These are phyloP conservation scores for Penicillium sp. DNA, from an alignment of 2,329 filamentous ascomycete genomes.

Conservation along the genomic window DNA sequence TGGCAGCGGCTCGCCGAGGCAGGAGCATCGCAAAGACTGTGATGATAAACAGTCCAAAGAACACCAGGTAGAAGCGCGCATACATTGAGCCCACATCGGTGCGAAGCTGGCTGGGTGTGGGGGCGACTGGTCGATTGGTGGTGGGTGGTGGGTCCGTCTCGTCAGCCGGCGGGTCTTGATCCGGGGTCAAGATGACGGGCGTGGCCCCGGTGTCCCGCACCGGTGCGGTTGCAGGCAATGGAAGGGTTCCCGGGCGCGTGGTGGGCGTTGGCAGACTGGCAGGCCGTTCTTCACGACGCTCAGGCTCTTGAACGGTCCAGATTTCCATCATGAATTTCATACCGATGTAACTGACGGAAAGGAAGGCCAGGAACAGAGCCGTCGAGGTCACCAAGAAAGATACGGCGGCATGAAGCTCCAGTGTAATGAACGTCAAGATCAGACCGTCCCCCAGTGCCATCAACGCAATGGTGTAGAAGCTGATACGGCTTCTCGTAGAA, in stretches of 20 bases:
- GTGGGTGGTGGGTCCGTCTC: conserved; percentile 29
- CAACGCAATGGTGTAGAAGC: conserved; percentile 58
- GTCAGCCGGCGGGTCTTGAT: conserved; percentile 48
- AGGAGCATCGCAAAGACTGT: conserved; percentile 55
- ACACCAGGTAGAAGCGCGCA: conserved; percentile 55
- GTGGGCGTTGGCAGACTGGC: conserved; percentile 21
- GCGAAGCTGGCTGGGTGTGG: conserved; percentile 31
- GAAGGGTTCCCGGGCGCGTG: conserved; percentile 36
- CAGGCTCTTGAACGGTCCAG: conserved; percentile 55
- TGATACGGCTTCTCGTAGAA: conserved; percentile 58
- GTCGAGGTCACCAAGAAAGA: conserved; percentile 52
- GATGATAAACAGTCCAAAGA: conserved; percentile 53
- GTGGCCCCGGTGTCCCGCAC: conserved; percentile 45
- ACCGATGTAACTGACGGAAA: conserved; percentile 57
- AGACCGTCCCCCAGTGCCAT: conserved; percentile 58
- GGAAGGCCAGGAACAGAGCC: conserved; percentile 54
- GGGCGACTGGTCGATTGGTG: conserved; percentile 30
- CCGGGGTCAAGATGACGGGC: conserved; percentile 54
- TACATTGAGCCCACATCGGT: conserved; percentile 55
- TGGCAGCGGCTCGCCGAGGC: conserved; percentile 46
- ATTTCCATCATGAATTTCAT: conserved; percentile 63
- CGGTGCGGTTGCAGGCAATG: conserved; percentile 48
- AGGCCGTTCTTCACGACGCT: conserved; percentile 33
- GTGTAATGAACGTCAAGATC: conserved; percentile 49
- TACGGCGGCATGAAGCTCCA: conserved; percentile 51